Evolutionary conservation across 2,329 filamentous ascomycete genomes (phyloP).

Genomic region (Periglandula ipomoeae): DNA sequence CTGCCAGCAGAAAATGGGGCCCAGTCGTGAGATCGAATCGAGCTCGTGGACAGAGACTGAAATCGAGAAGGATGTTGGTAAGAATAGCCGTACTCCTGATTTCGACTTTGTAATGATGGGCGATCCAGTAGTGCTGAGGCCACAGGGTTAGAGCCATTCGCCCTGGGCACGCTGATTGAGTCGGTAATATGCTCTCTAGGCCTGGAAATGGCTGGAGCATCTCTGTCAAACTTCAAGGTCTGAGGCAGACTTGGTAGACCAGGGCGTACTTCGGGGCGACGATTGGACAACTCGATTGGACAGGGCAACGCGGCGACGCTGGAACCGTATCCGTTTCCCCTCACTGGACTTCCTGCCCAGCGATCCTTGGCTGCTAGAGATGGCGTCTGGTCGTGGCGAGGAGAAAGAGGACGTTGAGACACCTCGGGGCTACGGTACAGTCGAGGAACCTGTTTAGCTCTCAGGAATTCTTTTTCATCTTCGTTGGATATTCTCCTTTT

Average conservation of each 20-base stretch:
- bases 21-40: constrained; percentile 33
- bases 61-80: constrained; percentile 35
- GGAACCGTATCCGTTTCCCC: constrained; percentile 22
- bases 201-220: constrained; percentile 20
- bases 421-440: constrained; percentile 31
- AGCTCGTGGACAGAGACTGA: constrained; percentile 37
- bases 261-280: constrained; percentile 25
- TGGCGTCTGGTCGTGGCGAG: constrained; percentile 17
- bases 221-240: constrained; percentile 28
- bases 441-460: constrained; percentile 36
- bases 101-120: constrained; percentile 20
- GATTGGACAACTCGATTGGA: constrained; percentile 25
- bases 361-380: constrained; percentile 17
- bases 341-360: constrained; percentile 6
- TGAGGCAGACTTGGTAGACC: constrained; percentile 32
- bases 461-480: constrained; percentile 28
- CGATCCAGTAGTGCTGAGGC: constrained; percentile 5
- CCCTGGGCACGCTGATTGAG: background rate
- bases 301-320: constrained; percentile 17
- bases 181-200: constrained; percentile 14
- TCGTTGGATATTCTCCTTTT: constrained; percentile 36
- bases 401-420: constrained; percentile 25
- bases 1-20: constrained; percentile 32
- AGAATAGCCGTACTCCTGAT: constrained; percentile 25
- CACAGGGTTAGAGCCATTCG: background rate